A percentile compares a stretch with the other conserved stretches of the same genome.
These are phyloP conservation scores for Scheffersomyces parashehatae DNA, from an alignment of 1,139 yeast species.

Conservation along the genomic window DNA sequence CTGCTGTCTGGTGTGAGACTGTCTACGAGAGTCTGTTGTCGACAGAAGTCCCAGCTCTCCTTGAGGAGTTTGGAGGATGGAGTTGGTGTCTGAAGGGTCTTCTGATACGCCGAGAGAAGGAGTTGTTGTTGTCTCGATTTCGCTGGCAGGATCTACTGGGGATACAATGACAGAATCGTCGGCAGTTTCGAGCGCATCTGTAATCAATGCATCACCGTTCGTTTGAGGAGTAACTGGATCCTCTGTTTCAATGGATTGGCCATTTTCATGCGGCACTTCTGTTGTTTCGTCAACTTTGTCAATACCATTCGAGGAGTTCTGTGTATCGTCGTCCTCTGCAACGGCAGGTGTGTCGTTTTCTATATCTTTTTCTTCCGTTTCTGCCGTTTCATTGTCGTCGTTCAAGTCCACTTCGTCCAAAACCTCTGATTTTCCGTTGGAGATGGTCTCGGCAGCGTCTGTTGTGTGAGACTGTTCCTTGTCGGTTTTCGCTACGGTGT, in stretches of 20 bases:
- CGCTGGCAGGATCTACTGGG: background rate
- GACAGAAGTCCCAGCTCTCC: no score
- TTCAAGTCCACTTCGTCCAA: conserved; percentile 5
- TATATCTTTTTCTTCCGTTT: background rate
- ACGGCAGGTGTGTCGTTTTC: no score
- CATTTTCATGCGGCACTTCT: background rate
- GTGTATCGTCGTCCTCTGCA: background rate
- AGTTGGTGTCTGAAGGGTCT: no score
- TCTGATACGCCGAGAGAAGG: no score
- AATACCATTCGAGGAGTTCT: background rate
- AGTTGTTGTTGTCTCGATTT: no score
- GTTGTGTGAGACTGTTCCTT: background rate
- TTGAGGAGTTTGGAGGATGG: no score
- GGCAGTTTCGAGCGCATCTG: no score
- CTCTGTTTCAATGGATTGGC: background rate
- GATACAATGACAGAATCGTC: no score
- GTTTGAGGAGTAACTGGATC: background rate
- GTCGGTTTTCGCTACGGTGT: conserved; percentile 1
- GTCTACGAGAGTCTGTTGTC: no score
- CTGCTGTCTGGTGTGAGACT: conserved; percentile 16
- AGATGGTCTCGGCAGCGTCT: conserved; percentile 1
- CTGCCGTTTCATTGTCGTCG: conserved; percentile 1
- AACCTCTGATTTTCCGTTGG: conserved; percentile 2
- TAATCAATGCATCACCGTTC: no score
- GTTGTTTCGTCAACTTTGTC: background rate